Base-by-base conservation (phyloP, 306 rosid species). In the Biancaea sappan region DNA sequence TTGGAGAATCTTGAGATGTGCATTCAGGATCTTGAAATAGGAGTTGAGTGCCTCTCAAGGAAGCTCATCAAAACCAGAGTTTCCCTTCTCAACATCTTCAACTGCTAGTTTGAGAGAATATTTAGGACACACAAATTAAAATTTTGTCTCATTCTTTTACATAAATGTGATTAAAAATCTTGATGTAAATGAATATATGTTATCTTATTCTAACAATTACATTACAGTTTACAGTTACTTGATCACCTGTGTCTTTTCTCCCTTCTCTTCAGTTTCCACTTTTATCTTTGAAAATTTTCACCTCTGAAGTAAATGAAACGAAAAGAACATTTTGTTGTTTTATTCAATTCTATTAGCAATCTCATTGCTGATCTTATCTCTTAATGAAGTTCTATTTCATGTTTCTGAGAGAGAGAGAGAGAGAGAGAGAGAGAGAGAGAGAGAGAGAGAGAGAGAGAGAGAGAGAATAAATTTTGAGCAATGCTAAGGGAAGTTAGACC, bases 61-160 rank as follows among this genome's bases (percentile, higher is more conserved):
- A n/a, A 73, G 51, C 62, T 82, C 52, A 60, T 73, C 13, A 77
- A n/a, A 60, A 77, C 35, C 1, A 52, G 86, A 73, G 82, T 73
- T 52, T 37, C 57, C 11, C 79, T 81, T 58, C 85, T 81, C 72
- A 77, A 77, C 71, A 81, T 82, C 34, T 77, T 81, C 69, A 77
- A 32, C 35, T 41, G 74, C 66, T 80, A 74, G 60, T 15, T 41
- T 8, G 1, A 13, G 1, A 48, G 12, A 53, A 46, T 41, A 6
- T 13, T 6, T 41, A 40, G 19, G 38, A 26, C 54, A 43, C 56
- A 5, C 41, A 66, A 15, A 44, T 66, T 26, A 40, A 48, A 43
- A 34, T 56, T 73, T 14, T 25, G 28, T 18, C 50, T 66, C 58
- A 67, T 26, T n/a, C 9, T 56, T 79, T 71, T 74, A 74, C 35